Evolutionary conservation across 768 basidiomycete genomes (phyloP).

Genomic region (Crucibulum laeve): DNA sequence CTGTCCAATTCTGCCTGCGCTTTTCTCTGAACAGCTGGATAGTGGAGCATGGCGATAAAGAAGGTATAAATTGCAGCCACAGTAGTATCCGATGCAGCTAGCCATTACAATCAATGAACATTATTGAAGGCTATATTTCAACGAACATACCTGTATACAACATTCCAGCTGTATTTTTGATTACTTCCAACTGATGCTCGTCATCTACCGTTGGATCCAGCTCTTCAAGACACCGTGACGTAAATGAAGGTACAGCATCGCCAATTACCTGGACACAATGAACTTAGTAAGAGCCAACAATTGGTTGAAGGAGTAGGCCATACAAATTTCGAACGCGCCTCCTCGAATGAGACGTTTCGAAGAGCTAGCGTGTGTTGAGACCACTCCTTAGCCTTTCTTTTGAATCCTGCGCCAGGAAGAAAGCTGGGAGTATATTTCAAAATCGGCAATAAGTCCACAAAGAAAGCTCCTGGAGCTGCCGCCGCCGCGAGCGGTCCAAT

Average conservation of each 20-base stretch:
- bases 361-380: too few relatives aligned
- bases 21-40: constrained; percentile 1
- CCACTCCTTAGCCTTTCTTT: constrained; percentile 35
- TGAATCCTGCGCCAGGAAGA: constrained; percentile 29
- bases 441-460: constrained; percentile 22
- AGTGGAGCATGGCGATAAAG: not conserved
- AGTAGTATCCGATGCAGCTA: not conserved
- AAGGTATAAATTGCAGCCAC: not conserved
- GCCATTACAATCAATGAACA: too few relatives aligned
- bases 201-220: not conserved
- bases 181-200: not conserved
- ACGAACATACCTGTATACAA: not conserved
- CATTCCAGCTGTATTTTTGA: not conserved
- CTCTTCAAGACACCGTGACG: not conserved
- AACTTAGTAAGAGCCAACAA: too few relatives aligned
- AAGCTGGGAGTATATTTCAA: constrained; percentile 25
- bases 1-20: constrained; percentile 3
- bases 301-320: too few relatives aligned
- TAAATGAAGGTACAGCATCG: not conserved
- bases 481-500: constrained; percentile 10
- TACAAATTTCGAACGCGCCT: too few relatives aligned
- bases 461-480: constrained; percentile 13
- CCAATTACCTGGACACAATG: not conserved
- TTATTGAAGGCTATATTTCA: too few relatives aligned
- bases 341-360: too few relatives aligned